Percentiles rank a stretch among this genome's conserved stretches.
These are phyloP conservation scores for Oidiodendron maius DNA, from an alignment of 495 filamentous ascomycete genomes.

Conservation along the genomic window DNA sequence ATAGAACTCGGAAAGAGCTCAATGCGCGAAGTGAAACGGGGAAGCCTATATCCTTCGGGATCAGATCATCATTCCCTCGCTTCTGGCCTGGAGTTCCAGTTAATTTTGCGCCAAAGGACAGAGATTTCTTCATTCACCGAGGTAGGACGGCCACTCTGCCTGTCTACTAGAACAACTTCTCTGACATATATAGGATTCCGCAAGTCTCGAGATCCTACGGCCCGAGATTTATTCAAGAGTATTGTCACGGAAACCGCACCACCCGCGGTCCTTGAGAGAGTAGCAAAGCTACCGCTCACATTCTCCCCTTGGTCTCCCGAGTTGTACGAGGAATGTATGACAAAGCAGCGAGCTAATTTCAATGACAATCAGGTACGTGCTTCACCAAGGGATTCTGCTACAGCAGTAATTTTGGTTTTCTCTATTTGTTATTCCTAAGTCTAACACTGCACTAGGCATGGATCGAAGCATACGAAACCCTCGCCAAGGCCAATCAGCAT, in stretches of 20 bases:
- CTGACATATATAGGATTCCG: conserved; percentile 13
- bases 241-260: conserved; percentile 33
- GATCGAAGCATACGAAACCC: conserved; percentile 38
- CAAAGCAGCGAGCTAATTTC: conserved; percentile 40
- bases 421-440: not conserved
- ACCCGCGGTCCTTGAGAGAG: conserved; percentile 31
- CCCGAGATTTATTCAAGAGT: conserved; percentile 38
- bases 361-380: conserved; percentile 31
- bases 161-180: no score
- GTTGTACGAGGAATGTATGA: conserved; percentile 36
- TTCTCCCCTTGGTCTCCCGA: conserved; percentile 35
- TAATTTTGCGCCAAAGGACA: conserved; percentile 29
- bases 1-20: conserved; percentile 25
- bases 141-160: conserved; percentile 29
- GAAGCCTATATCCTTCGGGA: conserved; percentile 21
- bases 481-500: conserved; percentile 34
- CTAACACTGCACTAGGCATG: conserved; percentile 29
- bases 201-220: conserved; percentile 13
- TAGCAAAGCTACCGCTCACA: conserved; percentile 26
- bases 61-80: conserved; percentile 41
- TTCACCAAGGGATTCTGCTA: no score
- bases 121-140: conserved; percentile 40
- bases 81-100: conserved; percentile 43
- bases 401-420: no score
- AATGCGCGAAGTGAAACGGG: conserved; percentile 16